phyloP scores from a whole-genome alignment of 352 stramenopile species.

The Achlya hypogyna region DNA sequence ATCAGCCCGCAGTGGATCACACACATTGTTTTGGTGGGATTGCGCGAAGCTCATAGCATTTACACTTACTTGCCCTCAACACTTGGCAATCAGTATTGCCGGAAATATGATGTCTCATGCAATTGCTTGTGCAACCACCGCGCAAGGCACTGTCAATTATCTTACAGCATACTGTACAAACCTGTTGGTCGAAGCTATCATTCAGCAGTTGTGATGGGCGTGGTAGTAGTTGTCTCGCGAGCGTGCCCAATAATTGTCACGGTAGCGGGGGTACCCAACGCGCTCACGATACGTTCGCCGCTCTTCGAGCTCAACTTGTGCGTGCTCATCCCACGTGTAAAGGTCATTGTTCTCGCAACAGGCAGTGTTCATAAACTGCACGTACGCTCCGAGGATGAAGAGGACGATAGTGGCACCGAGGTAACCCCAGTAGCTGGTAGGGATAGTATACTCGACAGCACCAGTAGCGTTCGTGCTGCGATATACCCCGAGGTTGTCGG shows the following conservation, averaged over 20 bases:
- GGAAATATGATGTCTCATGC: too few species aligned
- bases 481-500: slow-evolving; percentile 42
- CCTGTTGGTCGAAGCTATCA: background rate
- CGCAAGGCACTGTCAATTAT: too few species aligned
- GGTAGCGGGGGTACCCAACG: background rate
- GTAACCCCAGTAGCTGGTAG: slow-evolving; percentile 51
- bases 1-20: too few species aligned
- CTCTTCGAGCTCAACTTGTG: background rate
- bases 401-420: slow-evolving; percentile 42
- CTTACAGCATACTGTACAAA: too few species aligned
- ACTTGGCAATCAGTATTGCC: too few species aligned
- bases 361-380: slow-evolving; percentile 39
- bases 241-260: background rate
- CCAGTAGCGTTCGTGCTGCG: slow-evolving; percentile 28
- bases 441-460: slow-evolving; percentile 44
- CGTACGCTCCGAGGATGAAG: slow-evolving; percentile 35
- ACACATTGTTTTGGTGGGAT: too few species aligned
- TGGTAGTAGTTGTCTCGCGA: slow-evolving; percentile 15
- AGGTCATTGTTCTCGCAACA: slow-evolving; percentile 13
- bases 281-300: background rate
- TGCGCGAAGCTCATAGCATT: too few species aligned
- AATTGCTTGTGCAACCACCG: too few species aligned
- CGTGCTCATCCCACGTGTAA: slow-evolving; percentile 7
- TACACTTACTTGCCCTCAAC: too few species aligned
- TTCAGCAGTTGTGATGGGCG: background rate